Base-by-base conservation (phyloP, 805 yeast species). In the Wickerhamiella alocasiicola region DNA sequence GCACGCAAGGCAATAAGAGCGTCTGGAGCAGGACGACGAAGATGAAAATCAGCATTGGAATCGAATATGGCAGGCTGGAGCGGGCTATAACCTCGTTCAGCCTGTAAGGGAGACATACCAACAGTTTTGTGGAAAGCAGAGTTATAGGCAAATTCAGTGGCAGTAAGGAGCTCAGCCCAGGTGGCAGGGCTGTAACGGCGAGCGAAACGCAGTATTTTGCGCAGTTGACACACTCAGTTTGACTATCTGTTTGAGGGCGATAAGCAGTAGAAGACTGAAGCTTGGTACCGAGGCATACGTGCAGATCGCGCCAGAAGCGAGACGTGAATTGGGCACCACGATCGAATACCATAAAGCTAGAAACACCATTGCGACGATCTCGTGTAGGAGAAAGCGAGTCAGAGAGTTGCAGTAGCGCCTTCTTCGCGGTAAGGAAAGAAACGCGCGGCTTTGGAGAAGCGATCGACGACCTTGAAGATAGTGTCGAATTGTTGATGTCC, bases 101-200 rank as follows among this genome's bases (percentile, higher is more conserved):
- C 37, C 18, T 24, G 29, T 5, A 32, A n/a, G 21, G 30, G 29
- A 5, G 30, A 24, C 30, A 24, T 34, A 6, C 30, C 30, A 7
- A 23, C 21, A 23, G 37, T 11, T 15, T 15, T n/a, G 21, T 34
- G 30, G 21, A 24, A 34, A 9, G 29, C 7, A 3, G 37, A 34
- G 30, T 34, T 34, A 16, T 34, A 34, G 20, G 37, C 37, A 13
- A n/a, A 34, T 21, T 34, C 37, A 5, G 28, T 24, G 12, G 37
- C 37, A 11, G 13, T 15, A 4, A 34, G 30, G 24, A 18, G 19
- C 9, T 11, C 11, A 23, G 31, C 6, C 31, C 31, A 27, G 31
- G 6, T 13, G 15, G 6, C 12, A 9, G 32, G 32, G 18, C 15
- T 17, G 20, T 30, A 30, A 6, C 32, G 17, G 20, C 32, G 16